Evolutionary conservation across 2,329 filamentous ascomycete genomes (phyloP).

Genomic region (Fragosphaeria purpurea): DNA sequence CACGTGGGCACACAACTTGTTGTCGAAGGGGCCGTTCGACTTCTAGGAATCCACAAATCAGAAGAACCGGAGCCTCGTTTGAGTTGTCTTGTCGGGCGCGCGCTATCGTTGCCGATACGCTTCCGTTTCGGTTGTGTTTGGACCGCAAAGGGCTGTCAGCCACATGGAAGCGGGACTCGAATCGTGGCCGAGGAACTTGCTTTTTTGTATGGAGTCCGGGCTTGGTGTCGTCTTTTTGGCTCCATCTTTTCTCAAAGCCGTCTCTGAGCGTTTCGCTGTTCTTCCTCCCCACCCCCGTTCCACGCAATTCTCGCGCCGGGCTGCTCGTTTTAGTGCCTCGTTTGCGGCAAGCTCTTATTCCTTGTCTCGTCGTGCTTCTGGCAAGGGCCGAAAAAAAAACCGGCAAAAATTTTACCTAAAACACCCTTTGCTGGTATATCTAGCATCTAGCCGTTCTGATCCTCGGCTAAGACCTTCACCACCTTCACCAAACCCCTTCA

Average conservation of each 20-base stretch:
- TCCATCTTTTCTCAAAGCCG: background rate
- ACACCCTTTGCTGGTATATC: background rate
- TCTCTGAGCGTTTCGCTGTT: background rate
- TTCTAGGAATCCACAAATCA: no score
- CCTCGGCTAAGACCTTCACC: conserved; percentile 10
- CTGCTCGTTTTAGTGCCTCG: background rate
- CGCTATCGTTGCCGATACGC: conserved; percentile 2
- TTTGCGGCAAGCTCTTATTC: background rate
- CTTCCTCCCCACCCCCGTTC: background rate
- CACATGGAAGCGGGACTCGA: background rate
- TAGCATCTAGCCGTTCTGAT: conserved; percentile 10
- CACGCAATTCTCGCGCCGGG: background rate
- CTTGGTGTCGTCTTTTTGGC: background rate
- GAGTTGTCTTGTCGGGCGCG: no score
- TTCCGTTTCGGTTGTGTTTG: background rate
- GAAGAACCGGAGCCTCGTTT: no score
- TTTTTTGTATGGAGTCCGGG: background rate
- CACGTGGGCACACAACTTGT: no score
- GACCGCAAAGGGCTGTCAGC: conserved; percentile 2
- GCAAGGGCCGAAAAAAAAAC: no score
- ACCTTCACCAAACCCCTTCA: conserved; percentile 1
- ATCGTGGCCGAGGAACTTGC: background rate
- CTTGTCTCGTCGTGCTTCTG: no score
- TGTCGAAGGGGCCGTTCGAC: no score
- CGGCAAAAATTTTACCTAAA: conserved; percentile 1